Base-by-base conservation (phyloP, 345 rosid species). In the Bruguiera sexangula region DNA sequence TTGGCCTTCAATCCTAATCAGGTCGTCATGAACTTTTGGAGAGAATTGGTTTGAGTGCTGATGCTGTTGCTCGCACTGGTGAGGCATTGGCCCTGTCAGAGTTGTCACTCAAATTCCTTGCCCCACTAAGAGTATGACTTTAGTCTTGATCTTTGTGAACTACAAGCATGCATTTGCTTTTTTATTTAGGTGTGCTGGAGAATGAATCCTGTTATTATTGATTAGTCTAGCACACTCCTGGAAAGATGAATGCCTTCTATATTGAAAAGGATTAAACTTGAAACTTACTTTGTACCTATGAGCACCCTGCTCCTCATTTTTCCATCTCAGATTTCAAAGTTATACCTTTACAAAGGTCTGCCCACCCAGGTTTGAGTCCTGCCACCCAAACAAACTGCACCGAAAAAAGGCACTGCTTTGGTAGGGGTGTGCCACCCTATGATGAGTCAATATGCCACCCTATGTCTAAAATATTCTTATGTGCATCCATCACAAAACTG, bases 21-120 rank as follows among this genome's bases (percentile, higher is more conserved):
- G 98, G 86, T 75, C 87, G 97, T 63, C 96, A 88, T 61, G 98
- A 89, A 78, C 80, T 88, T 65, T 39, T 94, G 21, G 96, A 94
- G 67, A 83, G 73, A 65, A 82, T 88, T 27, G 97, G 96, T 57
- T 36, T 89, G 56, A 78, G 76, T 79, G 84, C 90, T 69, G 93
- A 93, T 65, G 86, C 74, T 43, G 87, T 91, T 71, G 94, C 97
- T 18, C 88, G 93, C 54, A 76, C 82, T 58, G 87, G 95, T 59
- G 82, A 85, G 51, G 87, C 95, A 54, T 77, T 91, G 56, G 93
- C 90, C 7, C 51, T 93, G 43, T 80, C 97, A 11, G 98, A 93
- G 68, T 73, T 89, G 66, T 83, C 90, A 3, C 79, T 93, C 75
- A 93, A 90, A 79, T 89, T 85, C 79, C 85, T 90, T n/a, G 82